Percentiles rank a stretch among this genome's conserved stretches.
Conservation (phyloP, 2,329 filamentous ascomycete genomes). For the Trichoderma sp. region DNA sequence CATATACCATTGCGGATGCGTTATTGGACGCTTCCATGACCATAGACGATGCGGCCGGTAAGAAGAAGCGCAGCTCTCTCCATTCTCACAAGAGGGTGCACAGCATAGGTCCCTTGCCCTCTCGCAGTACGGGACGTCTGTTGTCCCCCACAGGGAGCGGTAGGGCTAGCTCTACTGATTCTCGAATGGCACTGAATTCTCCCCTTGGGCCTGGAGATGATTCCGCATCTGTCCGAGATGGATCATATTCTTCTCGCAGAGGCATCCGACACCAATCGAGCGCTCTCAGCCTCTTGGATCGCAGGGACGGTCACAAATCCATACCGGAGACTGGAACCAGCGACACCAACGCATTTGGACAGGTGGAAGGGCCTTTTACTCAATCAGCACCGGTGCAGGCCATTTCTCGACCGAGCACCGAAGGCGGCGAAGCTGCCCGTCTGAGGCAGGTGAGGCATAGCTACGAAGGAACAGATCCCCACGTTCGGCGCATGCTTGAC, state of each 20-base stretch:
- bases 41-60: conserved; percentile 65
- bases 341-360: conserved; percentile 57
- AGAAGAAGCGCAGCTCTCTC: conserved; percentile 49
- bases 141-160: conserved; percentile 33
- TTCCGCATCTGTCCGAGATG: conserved; percentile 38
- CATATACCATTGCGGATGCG: conserved; percentile 85
- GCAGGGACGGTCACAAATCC: conserved; percentile 58
- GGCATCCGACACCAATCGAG: conserved; percentile 57
- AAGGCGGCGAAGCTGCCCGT: conserved; percentile 32
- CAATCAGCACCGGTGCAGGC: conserved; percentile 30
- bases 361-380: conserved; percentile 56
- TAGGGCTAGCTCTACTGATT: conserved; percentile 37
- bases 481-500: conserved; percentile 70
- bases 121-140: conserved; percentile 26
- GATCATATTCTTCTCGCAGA: conserved; percentile 42
- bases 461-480: conserved; percentile 76
- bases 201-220: conserved; percentile 33
- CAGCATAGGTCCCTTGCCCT: conserved; percentile 34
- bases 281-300: conserved; percentile 57
- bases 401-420: conserved; percentile 24
- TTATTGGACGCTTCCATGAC: conserved; percentile 88
- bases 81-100: conserved; percentile 49
- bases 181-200: conserved; percentile 36
- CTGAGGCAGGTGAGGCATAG: conserved; percentile 65
- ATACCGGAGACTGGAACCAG: conserved; percentile 58